Conservation (phyloP, 768 basidiomycete genomes). For the Mycena pura region DNA sequence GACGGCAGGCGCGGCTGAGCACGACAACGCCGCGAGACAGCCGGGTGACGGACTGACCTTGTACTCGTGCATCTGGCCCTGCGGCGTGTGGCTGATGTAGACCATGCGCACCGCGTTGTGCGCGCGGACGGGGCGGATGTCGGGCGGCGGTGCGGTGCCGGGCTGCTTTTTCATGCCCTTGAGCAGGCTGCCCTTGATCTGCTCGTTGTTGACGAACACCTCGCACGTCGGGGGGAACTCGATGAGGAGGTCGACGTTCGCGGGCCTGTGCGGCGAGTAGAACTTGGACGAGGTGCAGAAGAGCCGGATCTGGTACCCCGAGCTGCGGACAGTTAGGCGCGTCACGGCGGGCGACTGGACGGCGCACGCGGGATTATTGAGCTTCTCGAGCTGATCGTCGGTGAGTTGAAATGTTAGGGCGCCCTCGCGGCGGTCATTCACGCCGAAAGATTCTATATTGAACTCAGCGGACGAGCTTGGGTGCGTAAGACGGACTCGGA, state of each 20-base stretch:
- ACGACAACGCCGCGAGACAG: not conserved
- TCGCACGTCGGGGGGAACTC: constrained; percentile 74
- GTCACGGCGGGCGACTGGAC: not conserved
- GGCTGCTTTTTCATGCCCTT: constrained; percentile 77
- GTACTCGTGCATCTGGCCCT: constrained; percentile 39
- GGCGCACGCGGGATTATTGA: constrained; percentile 4
- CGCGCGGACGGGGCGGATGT: constrained; percentile 32
- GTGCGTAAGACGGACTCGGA: not conserved
- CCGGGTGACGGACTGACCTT: constrained; percentile 32
- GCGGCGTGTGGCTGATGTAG: constrained; percentile 66
- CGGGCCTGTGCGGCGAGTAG: constrained; percentile 46
- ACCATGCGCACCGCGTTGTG: constrained; percentile 63
- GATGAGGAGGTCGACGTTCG: constrained; percentile 52
- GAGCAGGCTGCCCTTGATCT: constrained; percentile 52
- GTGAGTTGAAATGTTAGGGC: constrained; percentile 51
- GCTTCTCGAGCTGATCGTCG: constrained; percentile 44
- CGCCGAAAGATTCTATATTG: constrained; percentile 49
- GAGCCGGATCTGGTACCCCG: constrained; percentile 64
- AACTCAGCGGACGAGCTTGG: not conserved
- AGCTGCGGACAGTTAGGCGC: constrained; percentile 32
- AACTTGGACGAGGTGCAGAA: constrained; percentile 70
- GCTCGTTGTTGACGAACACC: constrained; percentile 59
- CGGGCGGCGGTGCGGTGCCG: constrained; percentile 69
- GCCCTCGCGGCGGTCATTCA: constrained; percentile 58
- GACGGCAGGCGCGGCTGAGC: not conserved